Percentiles rank a stretch among this genome's conserved stretches.
Conservation (phyloP, 331 rosid genomes). For the Rosa hybrid region DNA sequence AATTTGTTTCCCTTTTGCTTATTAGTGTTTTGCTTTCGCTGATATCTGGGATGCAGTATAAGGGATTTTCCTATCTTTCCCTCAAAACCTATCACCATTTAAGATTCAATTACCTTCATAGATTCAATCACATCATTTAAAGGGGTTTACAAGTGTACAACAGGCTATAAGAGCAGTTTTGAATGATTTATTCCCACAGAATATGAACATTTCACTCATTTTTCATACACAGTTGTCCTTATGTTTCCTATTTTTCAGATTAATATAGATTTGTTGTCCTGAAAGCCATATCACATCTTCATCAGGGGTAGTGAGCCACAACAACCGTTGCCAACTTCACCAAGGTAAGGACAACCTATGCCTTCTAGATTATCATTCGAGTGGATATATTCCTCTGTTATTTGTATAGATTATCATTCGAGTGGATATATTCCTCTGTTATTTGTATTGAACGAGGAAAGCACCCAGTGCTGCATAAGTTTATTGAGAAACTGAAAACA, state of each 20-base stretch:
- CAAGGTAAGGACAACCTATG: neutral
- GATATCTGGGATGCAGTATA: neutral
- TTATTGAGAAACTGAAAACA: constrained; percentile 11
- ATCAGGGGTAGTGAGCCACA: neutral
- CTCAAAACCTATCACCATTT: neutral
- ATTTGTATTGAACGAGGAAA: neutral
- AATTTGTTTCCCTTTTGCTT: neutral
- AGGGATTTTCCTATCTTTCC: neutral
- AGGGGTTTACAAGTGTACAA: neutral
- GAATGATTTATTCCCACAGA: neutral
- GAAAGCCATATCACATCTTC: neutral
- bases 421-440: neutral
- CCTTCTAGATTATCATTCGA: neutral
- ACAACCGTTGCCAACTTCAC: neutral
- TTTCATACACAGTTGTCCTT: neutral
- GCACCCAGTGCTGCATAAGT: neutral
- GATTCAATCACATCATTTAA: constrained; percentile 5
- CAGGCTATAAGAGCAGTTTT: neutral
- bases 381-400: neutral
- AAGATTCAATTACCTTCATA: neutral
- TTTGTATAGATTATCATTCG: neutral
- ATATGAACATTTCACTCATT: neutral
- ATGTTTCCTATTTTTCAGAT: neutral
- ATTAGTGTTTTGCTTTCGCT: neutral
- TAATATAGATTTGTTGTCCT: neutral